These are phyloP conservation scores for Lactifluus hygrophoroides DNA, from an alignment of 768 basidiomycete genomes.

Conservation along the genomic window DNA sequence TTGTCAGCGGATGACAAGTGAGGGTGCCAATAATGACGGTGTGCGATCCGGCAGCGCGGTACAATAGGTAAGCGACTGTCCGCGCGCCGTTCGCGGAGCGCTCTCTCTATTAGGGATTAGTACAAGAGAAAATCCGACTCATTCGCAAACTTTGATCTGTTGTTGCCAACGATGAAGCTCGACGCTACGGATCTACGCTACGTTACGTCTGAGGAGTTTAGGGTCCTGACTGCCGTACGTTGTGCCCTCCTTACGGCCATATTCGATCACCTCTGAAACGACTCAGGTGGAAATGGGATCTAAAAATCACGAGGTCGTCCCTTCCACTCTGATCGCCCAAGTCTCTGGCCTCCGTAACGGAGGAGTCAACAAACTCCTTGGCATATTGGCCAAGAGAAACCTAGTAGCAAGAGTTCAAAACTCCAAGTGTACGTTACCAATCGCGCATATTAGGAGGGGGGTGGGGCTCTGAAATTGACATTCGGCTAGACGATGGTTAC, in stretches of 20 bases:
- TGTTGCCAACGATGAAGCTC: conserved; percentile 60
- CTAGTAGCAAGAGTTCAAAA: conserved; percentile 87
- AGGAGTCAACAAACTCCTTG: conserved; percentile 88
- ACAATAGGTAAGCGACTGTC: too few species aligned
- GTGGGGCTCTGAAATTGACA: background rate
- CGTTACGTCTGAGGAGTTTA: conserved; percentile 84
- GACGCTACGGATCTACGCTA: conserved; percentile 94
- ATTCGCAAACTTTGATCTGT: background rate
- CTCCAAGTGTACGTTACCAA: conserved; percentile 65
- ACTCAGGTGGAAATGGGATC: conserved; percentile 93
- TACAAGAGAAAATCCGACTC: background rate
- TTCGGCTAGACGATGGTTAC: conserved; percentile 81
- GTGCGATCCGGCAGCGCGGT: background rate
- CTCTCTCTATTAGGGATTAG: background rate
- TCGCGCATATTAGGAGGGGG: too few species aligned
- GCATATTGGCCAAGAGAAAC: conserved; percentile 84
- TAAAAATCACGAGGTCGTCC: conserved; percentile 96
- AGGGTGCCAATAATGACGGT: too few species aligned
- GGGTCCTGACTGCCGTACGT: conserved; percentile 86
- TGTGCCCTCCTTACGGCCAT: background rate
- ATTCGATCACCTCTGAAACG: background rate
- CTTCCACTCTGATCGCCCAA: conserved; percentile 79
- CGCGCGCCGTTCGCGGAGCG: background rate
- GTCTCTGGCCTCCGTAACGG: conserved; percentile 89
- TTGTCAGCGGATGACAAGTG: background rate